phyloP scores from a whole-genome alignment of 495 filamentous ascomycete genomes.

The Penicillium herquei region DNA sequence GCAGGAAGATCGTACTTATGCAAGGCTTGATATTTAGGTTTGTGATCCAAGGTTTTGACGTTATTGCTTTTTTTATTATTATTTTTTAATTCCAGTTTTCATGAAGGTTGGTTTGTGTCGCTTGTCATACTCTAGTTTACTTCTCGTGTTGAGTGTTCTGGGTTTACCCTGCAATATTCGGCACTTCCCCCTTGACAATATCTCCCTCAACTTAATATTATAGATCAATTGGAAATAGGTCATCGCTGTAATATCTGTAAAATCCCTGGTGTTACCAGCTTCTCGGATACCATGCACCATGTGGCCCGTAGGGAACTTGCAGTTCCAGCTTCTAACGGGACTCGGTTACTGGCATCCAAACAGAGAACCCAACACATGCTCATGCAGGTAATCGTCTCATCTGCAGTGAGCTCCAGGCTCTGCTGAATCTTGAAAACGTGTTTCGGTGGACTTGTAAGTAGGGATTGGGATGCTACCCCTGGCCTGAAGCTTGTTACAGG shows the following conservation, averaged over 20 bases:
- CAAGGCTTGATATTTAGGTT: constrained; percentile 2
- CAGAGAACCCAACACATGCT: constrained; percentile 4
- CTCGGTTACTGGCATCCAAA: constrained; percentile 15
- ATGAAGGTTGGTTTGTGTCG: neutral
- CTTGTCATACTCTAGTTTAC: constrained; percentile 1
- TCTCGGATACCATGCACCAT: constrained; percentile 18
- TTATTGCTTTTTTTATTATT: neutral
- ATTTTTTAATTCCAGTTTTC: neutral
- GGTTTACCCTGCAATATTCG: neutral
- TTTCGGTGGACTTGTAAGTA: neutral
- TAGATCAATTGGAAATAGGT: neutral
- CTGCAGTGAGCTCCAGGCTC: neutral
- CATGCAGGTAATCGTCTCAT: constrained; percentile 4
- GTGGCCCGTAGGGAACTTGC: constrained; percentile 20
- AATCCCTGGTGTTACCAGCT: constrained; percentile 8
- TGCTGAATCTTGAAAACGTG: neutral
- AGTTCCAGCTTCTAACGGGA: constrained; percentile 2
- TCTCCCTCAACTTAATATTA: neutral
- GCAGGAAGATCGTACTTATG: constrained; percentile 11
- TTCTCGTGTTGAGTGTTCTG: neutral
- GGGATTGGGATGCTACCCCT: neutral
- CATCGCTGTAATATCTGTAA: neutral
- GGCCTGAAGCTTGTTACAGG: neutral
- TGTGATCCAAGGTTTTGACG: constrained; percentile 2
- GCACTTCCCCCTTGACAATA: neutral